Evolutionary conservation across 441 rosid genomes (phyloP).

Genomic region (Corymbia calophylla): DNA sequence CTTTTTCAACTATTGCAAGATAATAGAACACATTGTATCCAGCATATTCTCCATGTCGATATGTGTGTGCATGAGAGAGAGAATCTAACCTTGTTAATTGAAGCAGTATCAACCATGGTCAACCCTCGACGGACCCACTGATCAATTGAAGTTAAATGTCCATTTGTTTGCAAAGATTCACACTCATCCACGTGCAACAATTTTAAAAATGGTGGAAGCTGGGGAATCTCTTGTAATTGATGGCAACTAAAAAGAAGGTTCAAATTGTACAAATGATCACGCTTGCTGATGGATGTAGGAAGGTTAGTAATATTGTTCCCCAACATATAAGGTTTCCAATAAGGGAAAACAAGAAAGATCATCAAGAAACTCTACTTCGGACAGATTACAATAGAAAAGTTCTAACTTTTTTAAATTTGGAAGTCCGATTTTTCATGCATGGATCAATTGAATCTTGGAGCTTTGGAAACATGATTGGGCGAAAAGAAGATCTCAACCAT

Average conservation of each 20-base stretch:
- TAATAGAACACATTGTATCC: rapidly evolving
- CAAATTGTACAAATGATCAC: too few species aligned
- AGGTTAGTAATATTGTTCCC: too few species aligned
- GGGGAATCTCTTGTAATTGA: not conserved
- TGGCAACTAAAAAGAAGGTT: not conserved
- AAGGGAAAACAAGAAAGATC: too few species aligned
- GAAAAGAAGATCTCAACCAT: too few species aligned
- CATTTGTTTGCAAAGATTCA: not conserved
- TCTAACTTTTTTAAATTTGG: too few species aligned
- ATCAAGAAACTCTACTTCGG: too few species aligned
- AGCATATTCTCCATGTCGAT: rapidly evolving
- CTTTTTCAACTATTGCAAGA: not conserved
- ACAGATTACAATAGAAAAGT: too few species aligned
- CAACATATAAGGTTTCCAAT: too few species aligned
- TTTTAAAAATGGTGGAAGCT: not conserved
- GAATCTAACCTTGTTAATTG: not conserved
- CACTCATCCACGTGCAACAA: not conserved
- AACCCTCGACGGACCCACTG: not conserved
- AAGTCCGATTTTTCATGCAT: too few species aligned
- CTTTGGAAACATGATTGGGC: too few species aligned
- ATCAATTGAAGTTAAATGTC: not conserved
- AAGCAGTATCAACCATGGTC: not conserved
- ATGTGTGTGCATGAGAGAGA: not conserved
- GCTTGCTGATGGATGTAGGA: too few species aligned
- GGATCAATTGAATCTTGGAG: too few species aligned